These are phyloP conservation scores for Starmera caribaea DNA, from an alignment of 805 yeast species.

Conservation along the genomic window DNA sequence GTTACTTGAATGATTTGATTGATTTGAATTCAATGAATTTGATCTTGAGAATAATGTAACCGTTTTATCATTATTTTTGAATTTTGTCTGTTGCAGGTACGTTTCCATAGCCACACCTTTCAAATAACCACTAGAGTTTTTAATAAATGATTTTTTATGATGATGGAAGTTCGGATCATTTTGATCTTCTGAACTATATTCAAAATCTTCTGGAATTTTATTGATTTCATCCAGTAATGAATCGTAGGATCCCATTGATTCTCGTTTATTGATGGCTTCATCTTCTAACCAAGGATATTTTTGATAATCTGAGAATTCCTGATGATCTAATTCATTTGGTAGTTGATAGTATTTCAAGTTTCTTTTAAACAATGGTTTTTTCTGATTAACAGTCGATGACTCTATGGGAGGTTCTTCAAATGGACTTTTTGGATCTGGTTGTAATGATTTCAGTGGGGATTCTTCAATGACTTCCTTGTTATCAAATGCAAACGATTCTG, in stretches of 20 bases:
- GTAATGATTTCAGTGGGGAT: no score
- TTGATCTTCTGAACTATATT: constrained; percentile 11
- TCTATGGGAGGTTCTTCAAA: background rate
- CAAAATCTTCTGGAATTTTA: constrained; percentile 35
- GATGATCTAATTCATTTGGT: constrained; percentile 24
- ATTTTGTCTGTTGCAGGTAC: constrained; percentile 24
- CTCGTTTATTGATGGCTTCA: constrained; percentile 14
- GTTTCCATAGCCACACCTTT: constrained; percentile 14
- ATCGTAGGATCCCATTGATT: constrained; percentile 24
- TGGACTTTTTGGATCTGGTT: no score
- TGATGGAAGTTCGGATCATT: background rate
- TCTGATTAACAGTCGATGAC: background rate
- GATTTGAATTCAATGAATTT: constrained; percentile 1
- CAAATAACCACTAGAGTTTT: constrained; percentile 5
- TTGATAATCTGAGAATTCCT: constrained; percentile 18
- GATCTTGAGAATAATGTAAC: constrained; percentile 25
- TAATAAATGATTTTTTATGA: constrained; percentile 9
- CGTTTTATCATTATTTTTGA: constrained; percentile 27
- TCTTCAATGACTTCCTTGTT: no score
- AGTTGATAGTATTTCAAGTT: constrained; percentile 30
- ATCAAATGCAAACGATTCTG: background rate
- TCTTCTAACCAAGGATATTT: constrained; percentile 20
- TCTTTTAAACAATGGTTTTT: constrained; percentile 1
- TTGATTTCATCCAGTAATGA: constrained; percentile 42
- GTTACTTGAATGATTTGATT: background rate